Conservation (phyloP, 495 filamentous ascomycete genomes). For the Penicillium lagena region DNA sequence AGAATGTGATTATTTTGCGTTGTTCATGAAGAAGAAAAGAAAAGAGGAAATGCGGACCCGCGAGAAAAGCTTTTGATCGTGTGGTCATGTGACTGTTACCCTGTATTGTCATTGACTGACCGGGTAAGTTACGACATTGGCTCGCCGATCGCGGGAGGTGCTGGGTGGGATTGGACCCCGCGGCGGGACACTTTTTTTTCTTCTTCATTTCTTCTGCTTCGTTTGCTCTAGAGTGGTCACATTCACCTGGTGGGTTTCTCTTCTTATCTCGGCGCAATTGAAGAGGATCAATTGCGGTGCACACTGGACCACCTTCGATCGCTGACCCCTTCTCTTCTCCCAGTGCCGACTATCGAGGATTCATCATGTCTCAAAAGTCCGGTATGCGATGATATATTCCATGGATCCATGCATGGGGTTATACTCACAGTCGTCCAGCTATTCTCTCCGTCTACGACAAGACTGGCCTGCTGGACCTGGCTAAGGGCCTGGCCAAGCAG, state of each 20-base stretch:
- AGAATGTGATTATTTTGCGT: slow-evolving; percentile 61
- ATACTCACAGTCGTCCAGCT: slow-evolving; percentile 38
- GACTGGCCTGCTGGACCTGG: slow-evolving; percentile 91
- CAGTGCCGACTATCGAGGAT: slow-evolving; percentile 14
- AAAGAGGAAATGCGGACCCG: slow-evolving; percentile 15
- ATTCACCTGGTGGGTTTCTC: slow-evolving; percentile 1
- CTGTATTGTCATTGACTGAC: no score
- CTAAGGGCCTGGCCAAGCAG: slow-evolving; percentile 85
- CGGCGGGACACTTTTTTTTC: slow-evolving; percentile 19
- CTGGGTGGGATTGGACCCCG: slow-evolving; percentile 5
- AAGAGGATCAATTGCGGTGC: no score
- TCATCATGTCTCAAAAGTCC: slow-evolving; percentile 40
- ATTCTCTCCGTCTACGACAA: slow-evolving; percentile 99
- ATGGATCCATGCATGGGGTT: background rate
- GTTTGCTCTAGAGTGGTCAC: background rate
- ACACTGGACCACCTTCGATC: no score
- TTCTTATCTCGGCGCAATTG: slow-evolving; percentile 1
- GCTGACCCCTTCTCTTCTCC: no score
- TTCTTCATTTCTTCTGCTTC: slow-evolving; percentile 1
- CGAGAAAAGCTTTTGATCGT: slow-evolving; percentile 12
- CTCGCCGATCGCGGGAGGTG: slow-evolving; percentile 16
- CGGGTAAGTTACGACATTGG: background rate
- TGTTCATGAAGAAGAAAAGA: slow-evolving; percentile 53
- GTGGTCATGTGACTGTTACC: slow-evolving; percentile 6
- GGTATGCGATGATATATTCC: slow-evolving; percentile 25